Percentiles rank a stretch among this genome's conserved stretches.
These are phyloP conservation scores for Pythium folliculosum DNA, from an alignment of 352 stramenopile genomes.

Conservation along the genomic window DNA sequence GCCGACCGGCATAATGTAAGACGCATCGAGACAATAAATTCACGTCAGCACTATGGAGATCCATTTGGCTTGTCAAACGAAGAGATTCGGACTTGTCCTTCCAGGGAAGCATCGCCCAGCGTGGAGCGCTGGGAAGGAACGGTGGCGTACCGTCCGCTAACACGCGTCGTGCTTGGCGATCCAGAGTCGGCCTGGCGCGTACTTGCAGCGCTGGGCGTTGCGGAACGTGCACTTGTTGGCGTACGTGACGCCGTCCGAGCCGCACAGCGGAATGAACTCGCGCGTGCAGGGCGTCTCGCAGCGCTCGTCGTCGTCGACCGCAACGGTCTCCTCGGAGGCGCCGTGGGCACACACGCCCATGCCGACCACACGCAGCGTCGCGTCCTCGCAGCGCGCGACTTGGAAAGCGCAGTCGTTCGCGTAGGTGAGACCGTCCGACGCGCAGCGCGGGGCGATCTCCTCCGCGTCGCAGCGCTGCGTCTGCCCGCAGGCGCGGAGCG, in stretches of 20 bases:
- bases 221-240: conserved; percentile 31
- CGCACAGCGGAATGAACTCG: conserved; percentile 36
- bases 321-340: not conserved
- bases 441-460: not conserved
- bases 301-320: not conserved
- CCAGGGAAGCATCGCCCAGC: no score
- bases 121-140: no score
- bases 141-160: not conserved
- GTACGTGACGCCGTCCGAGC: conserved; percentile 36
- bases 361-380: not conserved
- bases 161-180: conserved; percentile 14
- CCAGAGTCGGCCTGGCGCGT: conserved; percentile 12
- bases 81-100: no score
- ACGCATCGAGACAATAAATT: no score
- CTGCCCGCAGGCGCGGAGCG: not conserved
- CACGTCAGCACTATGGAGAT: no score
- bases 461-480: not conserved
- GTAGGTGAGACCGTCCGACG: conserved; percentile 19
- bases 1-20: no score
- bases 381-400: conserved; percentile 5
- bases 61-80: no score
- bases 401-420: conserved; percentile 17
- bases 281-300: conserved; percentile 23
- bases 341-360: not conserved
- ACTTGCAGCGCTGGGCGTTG: conserved; percentile 27